A percentile compares a stretch with the other conserved stretches of the same genome.
These are phyloP conservation scores for Fagopyrum homotropicum DNA, from an alignment of 148 eudicot genomes.

Conservation along the genomic window DNA sequence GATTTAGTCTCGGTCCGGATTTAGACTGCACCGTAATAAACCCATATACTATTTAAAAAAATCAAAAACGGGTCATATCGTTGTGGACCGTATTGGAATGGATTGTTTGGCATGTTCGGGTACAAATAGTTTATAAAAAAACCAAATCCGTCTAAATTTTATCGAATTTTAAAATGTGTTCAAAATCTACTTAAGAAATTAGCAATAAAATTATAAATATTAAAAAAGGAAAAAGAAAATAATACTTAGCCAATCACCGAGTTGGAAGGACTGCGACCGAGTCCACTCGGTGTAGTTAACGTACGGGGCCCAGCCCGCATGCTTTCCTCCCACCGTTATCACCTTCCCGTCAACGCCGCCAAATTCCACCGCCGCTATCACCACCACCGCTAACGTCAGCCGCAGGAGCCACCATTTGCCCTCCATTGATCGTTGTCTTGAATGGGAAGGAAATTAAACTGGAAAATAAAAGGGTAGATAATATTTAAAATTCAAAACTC, in stretches of 20 bases:
- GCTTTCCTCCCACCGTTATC: slow-evolving; percentile 21
- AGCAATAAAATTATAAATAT: too few species aligned
- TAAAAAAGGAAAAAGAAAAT: not conserved
- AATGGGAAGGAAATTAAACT: not conserved
- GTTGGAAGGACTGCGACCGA: slow-evolving; percentile 15
- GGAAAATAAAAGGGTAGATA: not conserved
- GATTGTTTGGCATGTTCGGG: too few species aligned
- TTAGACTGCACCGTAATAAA: too few species aligned
- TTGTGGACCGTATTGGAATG: too few species aligned
- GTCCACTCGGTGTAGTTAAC: slow-evolving; percentile 27
- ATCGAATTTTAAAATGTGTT: too few species aligned
- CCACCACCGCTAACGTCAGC: not conserved
- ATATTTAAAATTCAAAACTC: not conserved
- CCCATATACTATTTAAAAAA: too few species aligned
- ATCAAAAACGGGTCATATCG: too few species aligned
- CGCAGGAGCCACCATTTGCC: not conserved
- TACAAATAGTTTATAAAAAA: too few species aligned
- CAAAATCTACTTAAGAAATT: too few species aligned
- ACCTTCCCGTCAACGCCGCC: not conserved
- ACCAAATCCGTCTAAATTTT: too few species aligned
- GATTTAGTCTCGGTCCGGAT: too few species aligned
- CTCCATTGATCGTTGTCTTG: not conserved
- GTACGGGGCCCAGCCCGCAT: slow-evolving; percentile 15
- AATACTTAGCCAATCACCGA: slow-evolving; percentile 32
- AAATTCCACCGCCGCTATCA: not conserved